Evolutionary conservation across 2,329 filamentous ascomycete species (phyloP).

Genomic region (Claviceps sorghi): DNA sequence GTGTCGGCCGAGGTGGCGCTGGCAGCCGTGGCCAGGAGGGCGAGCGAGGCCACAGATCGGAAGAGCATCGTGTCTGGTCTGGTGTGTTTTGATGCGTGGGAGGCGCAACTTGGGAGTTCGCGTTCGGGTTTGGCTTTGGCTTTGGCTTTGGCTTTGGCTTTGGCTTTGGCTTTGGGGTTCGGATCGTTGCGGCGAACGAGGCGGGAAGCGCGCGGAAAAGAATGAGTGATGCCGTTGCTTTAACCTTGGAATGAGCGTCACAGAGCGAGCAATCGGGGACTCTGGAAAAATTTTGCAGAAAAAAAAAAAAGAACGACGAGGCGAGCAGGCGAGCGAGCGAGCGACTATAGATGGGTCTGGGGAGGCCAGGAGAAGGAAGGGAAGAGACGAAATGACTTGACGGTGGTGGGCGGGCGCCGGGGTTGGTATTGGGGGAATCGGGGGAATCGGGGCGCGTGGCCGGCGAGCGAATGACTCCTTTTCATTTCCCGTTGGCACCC

Average conservation of each 20-base stretch:
- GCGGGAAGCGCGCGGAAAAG: no score
- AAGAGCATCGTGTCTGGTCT: conserved; percentile 20
- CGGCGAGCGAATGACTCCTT: neutral
- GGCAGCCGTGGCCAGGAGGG: conserved; percentile 20
- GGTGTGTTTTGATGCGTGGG: neutral
- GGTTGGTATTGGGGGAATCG: neutral
- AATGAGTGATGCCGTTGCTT: neutral
- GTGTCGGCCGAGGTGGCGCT: conserved; percentile 14
- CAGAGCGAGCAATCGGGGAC: conserved; percentile 7
- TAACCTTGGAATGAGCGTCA: conserved; percentile 1
- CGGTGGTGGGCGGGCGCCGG: neutral
- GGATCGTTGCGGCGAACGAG: no score
- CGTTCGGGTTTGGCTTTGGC: neutral
- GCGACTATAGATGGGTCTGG: neutral
- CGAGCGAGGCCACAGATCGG: conserved; percentile 15
- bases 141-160: neutral
- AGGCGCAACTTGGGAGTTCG: neutral
- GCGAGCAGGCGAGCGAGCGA: neutral
- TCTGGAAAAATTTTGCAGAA: conserved; percentile 4
- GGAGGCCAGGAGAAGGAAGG: neutral
- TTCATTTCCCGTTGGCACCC: conserved; percentile 4
- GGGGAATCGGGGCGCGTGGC: neutral
- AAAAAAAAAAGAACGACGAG: neutral
- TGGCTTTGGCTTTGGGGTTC: no score
- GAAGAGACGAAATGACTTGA: neutral